Evolutionary conservation across 805 yeast genomes (phyloP).

Genomic region (Diddensiella caesifluorescens): DNA sequence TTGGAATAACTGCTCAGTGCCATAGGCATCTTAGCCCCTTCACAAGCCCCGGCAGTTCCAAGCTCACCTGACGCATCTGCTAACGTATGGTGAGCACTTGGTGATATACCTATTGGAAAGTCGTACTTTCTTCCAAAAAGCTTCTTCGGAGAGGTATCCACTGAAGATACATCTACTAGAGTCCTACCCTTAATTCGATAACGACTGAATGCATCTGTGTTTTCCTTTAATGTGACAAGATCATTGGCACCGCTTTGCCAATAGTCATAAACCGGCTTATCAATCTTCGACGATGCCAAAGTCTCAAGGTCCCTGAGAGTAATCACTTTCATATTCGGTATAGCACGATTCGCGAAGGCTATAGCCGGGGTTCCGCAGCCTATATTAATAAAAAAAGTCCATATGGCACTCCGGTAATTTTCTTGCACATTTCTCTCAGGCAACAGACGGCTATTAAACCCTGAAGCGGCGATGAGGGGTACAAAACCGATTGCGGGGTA

Average conservation of each 20-base stretch:
- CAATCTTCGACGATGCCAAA: conserved; percentile 16
- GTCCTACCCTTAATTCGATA: conserved; percentile 28
- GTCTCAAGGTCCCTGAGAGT: conserved; percentile 18
- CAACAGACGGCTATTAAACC: conserved; percentile 1
- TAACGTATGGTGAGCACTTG: conserved; percentile 31
- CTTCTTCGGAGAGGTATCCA: conserved; percentile 22
- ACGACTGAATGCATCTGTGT: conserved; percentile 23
- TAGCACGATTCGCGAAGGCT: too few relatives aligned
- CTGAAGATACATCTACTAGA: conserved; percentile 26
- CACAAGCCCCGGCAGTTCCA: conserved; percentile 31
- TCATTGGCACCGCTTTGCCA: conserved; percentile 31
- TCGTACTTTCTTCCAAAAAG: conserved; percentile 26
- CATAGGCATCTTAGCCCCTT: conserved; percentile 26
- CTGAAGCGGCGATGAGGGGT: too few relatives aligned
- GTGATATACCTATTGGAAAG: conserved; percentile 33
- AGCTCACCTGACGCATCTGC: conserved; percentile 31
- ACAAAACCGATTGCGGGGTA: too few relatives aligned
- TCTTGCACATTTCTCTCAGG: too few relatives aligned
- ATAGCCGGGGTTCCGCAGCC: too few relatives aligned
- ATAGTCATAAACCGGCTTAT: conserved; percentile 22
- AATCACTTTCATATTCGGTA: conserved; percentile 8
- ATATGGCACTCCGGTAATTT: too few relatives aligned
- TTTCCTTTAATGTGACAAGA: conserved; percentile 27
- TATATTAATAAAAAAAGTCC: too few relatives aligned
- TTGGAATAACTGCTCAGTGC: conserved; percentile 28